Conservation (phyloP, 257 asterid species). For the Jasminum sambac region DNA sequence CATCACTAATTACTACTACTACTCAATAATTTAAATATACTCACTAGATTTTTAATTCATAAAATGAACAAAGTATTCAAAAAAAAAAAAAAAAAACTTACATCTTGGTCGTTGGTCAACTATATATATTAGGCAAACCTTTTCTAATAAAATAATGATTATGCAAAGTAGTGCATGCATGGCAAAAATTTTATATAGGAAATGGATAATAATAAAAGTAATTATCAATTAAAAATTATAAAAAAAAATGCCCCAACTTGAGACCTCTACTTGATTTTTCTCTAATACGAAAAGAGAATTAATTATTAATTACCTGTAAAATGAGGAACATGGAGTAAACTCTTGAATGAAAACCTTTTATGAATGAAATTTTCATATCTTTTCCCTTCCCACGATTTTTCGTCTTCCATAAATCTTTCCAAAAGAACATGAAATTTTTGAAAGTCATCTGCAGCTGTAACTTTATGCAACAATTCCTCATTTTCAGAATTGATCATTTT, state of each 20-base stretch:
- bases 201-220: constrained; percentile 6
- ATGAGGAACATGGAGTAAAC: constrained; percentile 56
- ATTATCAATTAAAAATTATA: constrained; percentile 10
- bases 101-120: too few relatives aligned
- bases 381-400: constrained; percentile 27
- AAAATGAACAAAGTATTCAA: background rate
- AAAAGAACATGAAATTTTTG: constrained; percentile 44
- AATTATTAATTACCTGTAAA: constrained; percentile 40
- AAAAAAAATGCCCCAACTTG: constrained; percentile 13
- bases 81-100: background rate
- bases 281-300: background rate
- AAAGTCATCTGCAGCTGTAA: constrained; percentile 34
- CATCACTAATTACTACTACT: too few relatives aligned
- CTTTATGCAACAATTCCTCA: constrained; percentile 23
- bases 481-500: constrained; percentile 19
- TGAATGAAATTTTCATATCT: constrained; percentile 31
- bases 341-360: constrained; percentile 38
- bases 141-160: background rate
- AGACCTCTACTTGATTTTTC: background rate
- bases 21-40: background rate
- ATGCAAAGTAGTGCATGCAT: background rate
- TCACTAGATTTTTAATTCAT: background rate
- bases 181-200: constrained; percentile 14
- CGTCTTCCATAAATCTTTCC: constrained; percentile 58
- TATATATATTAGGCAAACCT: constrained; percentile 1